Base-by-base conservation (phyloP, 768 basidiomycete genomes). In the Rhizopogon roseolus region DNA sequence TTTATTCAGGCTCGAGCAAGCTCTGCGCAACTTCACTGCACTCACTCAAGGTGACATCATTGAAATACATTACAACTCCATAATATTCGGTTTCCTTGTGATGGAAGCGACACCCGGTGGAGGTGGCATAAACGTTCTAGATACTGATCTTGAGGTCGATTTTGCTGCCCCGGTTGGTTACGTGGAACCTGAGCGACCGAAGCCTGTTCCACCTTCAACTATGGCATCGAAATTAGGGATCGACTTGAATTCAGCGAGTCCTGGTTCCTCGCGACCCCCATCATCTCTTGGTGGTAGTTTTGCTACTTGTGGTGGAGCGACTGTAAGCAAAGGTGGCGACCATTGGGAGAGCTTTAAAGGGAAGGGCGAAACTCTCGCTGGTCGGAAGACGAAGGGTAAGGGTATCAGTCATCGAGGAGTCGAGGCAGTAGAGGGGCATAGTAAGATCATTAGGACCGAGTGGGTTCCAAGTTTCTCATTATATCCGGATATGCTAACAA, bases 211-310 rank as follows among this genome's bases (percentile, higher is more conserved):
- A 0, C 86, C 86, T 3, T 67, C 87, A 19, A 97, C 96, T 3
- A 98, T 99, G 96, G 94, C 94, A 3, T 89, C 88, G 29, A 98
- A 98, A 72, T 81, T 98, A 52, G 93, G 93, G 70, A 98, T 99
- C 53, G 94, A 99, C 67, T 72, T 93, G 29, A 84, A 87, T 64
- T 88, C 88, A 1, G 84, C 87, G 14, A 93, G 91, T 3, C 93
- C 92, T 4, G 90, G 89, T 14, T 92, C 89, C 0, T 91, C 88
- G 19, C 76, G 93, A 40, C 90, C 93, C 7, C 82, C 81, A 0
- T 91, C 89, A 4, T 80, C 89, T 4, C 66, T 91, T 57, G 79
- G 81, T 50, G 88, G 86, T 25, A 85, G 81, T 14, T 87, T 89
- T 58, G 75, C 80, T 2, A 65, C 80, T 0, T 71, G 67, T 25